These are phyloP conservation scores for Phytopythium boreale DNA, from an alignment of 352 stramenopile genomes.

Conservation along the genomic window DNA sequence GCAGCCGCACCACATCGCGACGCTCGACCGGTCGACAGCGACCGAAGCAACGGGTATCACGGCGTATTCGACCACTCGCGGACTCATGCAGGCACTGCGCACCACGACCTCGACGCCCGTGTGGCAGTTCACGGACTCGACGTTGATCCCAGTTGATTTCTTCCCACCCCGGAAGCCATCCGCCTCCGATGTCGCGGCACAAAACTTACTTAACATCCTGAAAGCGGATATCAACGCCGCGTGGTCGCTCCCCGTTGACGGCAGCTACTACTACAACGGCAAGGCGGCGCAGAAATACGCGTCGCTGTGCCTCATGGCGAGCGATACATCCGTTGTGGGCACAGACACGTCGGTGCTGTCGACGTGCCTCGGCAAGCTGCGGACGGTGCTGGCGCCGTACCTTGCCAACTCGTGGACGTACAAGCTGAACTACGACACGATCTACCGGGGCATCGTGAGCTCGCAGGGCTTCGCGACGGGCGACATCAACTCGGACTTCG, in stretches of 20 bases:
- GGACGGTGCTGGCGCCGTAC: constrained; percentile 32
- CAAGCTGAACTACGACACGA: constrained; percentile 38
- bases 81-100: constrained; percentile 47
- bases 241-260: constrained; percentile 34
- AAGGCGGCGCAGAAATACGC: constrained; percentile 54
- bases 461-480: constrained; percentile 38
- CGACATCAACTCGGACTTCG: constrained; percentile 44
- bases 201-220: constrained; percentile 37
- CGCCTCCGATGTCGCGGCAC: constrained; percentile 16
- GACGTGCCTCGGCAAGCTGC: constrained; percentile 34
- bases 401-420: constrained; percentile 41
- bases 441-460: constrained; percentile 46
- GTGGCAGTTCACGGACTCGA: constrained; percentile 43
- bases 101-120: constrained; percentile 43
- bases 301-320: constrained; percentile 45
- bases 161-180: constrained; percentile 40
- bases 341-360: constrained; percentile 18
- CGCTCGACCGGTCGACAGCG: constrained; percentile 43
- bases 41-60: constrained; percentile 24
- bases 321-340: constrained; percentile 34
- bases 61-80: constrained; percentile 49
- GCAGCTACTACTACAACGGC: constrained; percentile 56
- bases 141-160: constrained; percentile 39
- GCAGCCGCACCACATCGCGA: constrained; percentile 55
- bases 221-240: constrained; percentile 34